Evolutionary conservation across 352 stramenopile species (phyloP).

Genomic region (Phytophthora pistaciae): DNA sequence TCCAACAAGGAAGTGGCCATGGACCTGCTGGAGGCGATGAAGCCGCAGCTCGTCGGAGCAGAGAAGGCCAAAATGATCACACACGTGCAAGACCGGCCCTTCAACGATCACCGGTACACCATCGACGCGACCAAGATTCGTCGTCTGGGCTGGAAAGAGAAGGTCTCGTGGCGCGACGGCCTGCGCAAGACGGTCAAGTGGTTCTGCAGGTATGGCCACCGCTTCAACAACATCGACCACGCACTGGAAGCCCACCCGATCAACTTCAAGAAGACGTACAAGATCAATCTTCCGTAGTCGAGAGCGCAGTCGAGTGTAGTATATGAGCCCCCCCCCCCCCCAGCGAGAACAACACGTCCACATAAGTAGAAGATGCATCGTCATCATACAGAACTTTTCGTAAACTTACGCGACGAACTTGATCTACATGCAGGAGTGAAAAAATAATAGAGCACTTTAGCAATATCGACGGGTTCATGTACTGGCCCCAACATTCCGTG

Average conservation of each 20-base stretch:
- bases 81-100: constrained; percentile 93
- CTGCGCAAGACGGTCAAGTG: constrained; percentile 93
- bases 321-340: constrained; percentile 3
- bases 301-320: constrained; percentile 2
- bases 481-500: background rate
- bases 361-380: too few species aligned
- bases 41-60: constrained; percentile 43
- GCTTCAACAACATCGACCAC: constrained; percentile 89
- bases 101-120: constrained; percentile 98
- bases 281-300: constrained; percentile 31
- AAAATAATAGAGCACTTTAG: constrained; percentile 4
- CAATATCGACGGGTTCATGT: constrained; percentile 3
- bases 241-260: constrained; percentile 82
- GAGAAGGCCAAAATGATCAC: constrained; percentile 67
- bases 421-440: background rate
- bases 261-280: constrained; percentile 81
- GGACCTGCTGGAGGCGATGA: constrained; percentile 84
- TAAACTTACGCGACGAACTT: too few species aligned
- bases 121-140: constrained; percentile 95
- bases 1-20: constrained; percentile 88
- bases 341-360: too few species aligned
- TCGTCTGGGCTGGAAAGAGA: constrained; percentile 94
- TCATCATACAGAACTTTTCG: too few species aligned
- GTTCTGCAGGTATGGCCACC: constrained; percentile 79
- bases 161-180: constrained; percentile 94